A percentile compares a stretch with the other conserved stretches of the same genome.
Conservation (phyloP, 495 filamentous ascomycete species). For the Penicillium bialowiezense region DNA sequence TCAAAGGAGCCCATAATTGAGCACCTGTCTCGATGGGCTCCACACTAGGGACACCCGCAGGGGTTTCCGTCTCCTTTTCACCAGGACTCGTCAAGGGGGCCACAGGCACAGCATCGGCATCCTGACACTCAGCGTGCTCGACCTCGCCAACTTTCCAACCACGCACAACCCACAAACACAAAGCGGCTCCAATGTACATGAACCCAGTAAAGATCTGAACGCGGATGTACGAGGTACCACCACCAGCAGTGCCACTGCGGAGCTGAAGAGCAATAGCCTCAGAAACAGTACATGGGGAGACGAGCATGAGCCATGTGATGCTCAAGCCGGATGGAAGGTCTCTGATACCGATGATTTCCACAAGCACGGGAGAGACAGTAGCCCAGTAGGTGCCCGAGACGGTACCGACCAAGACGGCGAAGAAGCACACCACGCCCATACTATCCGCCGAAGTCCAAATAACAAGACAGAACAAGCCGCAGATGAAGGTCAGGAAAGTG, state of each 20-base stretch:
- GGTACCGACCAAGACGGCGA: constrained; percentile 64
- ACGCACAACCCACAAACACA: constrained; percentile 45
- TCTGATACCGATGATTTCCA: constrained; percentile 73
- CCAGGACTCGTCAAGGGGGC: constrained; percentile 6
- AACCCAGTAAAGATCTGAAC: constrained; percentile 67
- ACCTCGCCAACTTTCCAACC: constrained; percentile 60
- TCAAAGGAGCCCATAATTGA: constrained; percentile 26
- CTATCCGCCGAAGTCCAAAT: constrained; percentile 71
- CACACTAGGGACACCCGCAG: constrained; percentile 5
- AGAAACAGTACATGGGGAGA: constrained; percentile 69
- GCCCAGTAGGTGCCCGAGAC: constrained; percentile 76
- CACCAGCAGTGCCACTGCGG: constrained; percentile 36
- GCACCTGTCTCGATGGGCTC: not conserved
- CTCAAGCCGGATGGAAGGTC: constrained; percentile 69
- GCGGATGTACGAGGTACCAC: constrained; percentile 50
- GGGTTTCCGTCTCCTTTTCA: constrained; percentile 15
- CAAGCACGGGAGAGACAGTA: constrained; percentile 64
- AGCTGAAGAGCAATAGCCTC: constrained; percentile 75
- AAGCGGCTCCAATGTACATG: constrained; percentile 59
- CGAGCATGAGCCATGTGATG: constrained; percentile 73
- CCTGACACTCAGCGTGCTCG: constrained; percentile 30
- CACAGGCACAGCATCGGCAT: constrained; percentile 9
- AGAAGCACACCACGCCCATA: constrained; percentile 67
- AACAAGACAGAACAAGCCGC: constrained; percentile 63
- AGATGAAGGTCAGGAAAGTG: constrained; percentile 58